Conservation (phyloP, 208 protist species). For the Novymonas esmeraldas region DNA sequence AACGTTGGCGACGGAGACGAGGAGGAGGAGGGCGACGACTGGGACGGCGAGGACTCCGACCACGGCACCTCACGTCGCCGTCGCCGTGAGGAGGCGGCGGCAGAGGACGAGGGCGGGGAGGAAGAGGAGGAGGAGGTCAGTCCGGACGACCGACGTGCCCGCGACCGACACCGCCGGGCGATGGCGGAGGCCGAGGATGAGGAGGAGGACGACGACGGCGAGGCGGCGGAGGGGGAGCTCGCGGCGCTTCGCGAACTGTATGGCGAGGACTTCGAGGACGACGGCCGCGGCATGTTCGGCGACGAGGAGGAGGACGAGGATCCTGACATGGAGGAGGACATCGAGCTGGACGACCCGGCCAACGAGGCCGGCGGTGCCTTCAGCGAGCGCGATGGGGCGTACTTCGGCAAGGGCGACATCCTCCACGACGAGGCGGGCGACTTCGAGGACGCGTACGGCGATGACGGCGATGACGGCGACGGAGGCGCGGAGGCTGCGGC, state of each 20-base stretch:
- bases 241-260: constrained; percentile 87
- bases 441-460: constrained; percentile 50
- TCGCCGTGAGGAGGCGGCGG: constrained; percentile 34
- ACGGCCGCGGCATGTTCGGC: constrained; percentile 44
- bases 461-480: constrained; percentile 22
- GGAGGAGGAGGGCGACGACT: constrained; percentile 45
- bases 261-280: constrained; percentile 86
- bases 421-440: constrained; percentile 52
- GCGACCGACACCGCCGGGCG: constrained; percentile 40
- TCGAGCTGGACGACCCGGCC: constrained; percentile 61
- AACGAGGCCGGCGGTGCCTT: constrained; percentile 19
- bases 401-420: constrained; percentile 37
- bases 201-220: constrained; percentile 46
- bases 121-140: constrained; percentile 37
- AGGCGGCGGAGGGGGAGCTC: constrained; percentile 66
- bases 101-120: constrained; percentile 32
- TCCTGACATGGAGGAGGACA: constrained; percentile 61
- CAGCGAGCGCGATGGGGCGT: constrained; percentile 28
- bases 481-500: background rate
- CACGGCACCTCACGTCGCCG: constrained; percentile 31
- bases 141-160: constrained; percentile 12
- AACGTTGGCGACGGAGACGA: constrained; percentile 40
- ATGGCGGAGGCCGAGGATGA: constrained; percentile 47
- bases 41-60: constrained; percentile 39
- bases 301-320: constrained; percentile 57